A percentile compares a stretch with the other conserved stretches of the same genome.
Conservation (phyloP, 1,139 yeast genomes). For the Candida sp. region DNA sequence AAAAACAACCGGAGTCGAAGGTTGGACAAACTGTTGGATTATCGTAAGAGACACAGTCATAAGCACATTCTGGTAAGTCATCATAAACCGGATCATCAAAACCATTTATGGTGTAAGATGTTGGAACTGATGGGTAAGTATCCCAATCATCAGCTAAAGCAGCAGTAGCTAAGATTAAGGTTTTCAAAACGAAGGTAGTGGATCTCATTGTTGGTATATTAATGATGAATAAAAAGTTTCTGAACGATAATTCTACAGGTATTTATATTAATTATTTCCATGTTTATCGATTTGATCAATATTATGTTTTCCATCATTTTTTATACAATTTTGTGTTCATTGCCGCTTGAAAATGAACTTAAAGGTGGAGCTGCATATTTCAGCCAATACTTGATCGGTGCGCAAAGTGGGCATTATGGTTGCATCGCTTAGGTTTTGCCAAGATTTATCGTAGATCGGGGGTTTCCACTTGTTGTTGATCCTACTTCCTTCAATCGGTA, state of each 20-base stretch:
- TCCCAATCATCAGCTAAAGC: slow-evolving; percentile 11
- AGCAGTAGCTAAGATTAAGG: slow-evolving; percentile 2
- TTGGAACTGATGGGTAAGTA: slow-evolving; percentile 38
- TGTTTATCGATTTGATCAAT: neutral
- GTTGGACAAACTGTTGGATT: slow-evolving; percentile 35
- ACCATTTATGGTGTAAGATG: slow-evolving; percentile 39
- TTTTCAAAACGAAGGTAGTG: slow-evolving; percentile 1
- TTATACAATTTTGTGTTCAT: too few relatives aligned
- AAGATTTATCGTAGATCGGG: too few relatives aligned
- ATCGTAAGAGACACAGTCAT: slow-evolving; percentile 18
- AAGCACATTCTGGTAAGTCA: slow-evolving; percentile 26
- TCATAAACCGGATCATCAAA: slow-evolving; percentile 36
- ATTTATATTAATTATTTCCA: too few relatives aligned
- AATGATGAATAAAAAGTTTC: too few relatives aligned
- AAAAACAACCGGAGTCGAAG: slow-evolving; percentile 39
- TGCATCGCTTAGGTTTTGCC: too few relatives aligned
- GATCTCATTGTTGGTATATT: neutral
- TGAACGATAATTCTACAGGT: too few relatives aligned
- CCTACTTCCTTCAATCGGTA: too few relatives aligned
- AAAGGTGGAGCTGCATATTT: neutral
- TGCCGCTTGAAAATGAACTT: neutral
- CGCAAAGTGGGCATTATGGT: too few relatives aligned
- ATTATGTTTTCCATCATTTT: neutral
- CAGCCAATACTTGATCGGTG: neutral
- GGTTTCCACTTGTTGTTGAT: too few relatives aligned